Base-by-base conservation (phyloP, 2,329 filamentous ascomycete genomes). In the Apiospora phragmitis region DNA sequence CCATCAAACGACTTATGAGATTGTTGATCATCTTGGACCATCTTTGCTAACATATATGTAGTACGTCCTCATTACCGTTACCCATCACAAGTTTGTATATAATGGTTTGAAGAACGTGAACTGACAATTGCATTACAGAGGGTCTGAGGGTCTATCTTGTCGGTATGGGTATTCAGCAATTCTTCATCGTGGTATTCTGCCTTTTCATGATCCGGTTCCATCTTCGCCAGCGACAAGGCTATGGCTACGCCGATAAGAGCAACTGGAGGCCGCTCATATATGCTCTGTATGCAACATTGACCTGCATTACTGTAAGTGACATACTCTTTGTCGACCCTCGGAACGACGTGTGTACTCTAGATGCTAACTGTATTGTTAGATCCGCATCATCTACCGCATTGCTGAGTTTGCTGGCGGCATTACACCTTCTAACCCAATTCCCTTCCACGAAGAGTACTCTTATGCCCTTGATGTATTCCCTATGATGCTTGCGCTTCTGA, bases 351-450 rank as follows among this genome's bases (percentile, higher is more conserved):
- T 45, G 18, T 8, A 24, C 5, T 11, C 42, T 21, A 7, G 3
- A 35, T 59, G 29, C 55, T 62, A 7, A 43, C 38, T 38, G 11
- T 70, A 5, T 2, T 14, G 6, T 4, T 16, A 88, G 83, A 77
- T 85, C 38, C 86, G 89, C 43, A 90, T 91, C 76, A 85, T 90
- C 73, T 92, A 87, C 79, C 87, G 89, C 41, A 81, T 92, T 1
- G 78, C 83, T 68, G 88, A 92, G 76, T 91, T 87, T 74, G 81
- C 83, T 0, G 80, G 81, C 4, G 87, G 86, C 14, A 75, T 85
- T 26, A 78, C 79, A 51, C 74, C 76, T 7, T 73, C 78, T n/a
- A 87, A 86, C 75, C 79, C 81, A 0, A 79, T 88, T 26, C 83
- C 86, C 0, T 83, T 78, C 55, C 81, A 88, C 72, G 87, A 90